Base-by-base conservation (phyloP, 202 grass and related monocot species). In the Musa balbisiana region DNA sequence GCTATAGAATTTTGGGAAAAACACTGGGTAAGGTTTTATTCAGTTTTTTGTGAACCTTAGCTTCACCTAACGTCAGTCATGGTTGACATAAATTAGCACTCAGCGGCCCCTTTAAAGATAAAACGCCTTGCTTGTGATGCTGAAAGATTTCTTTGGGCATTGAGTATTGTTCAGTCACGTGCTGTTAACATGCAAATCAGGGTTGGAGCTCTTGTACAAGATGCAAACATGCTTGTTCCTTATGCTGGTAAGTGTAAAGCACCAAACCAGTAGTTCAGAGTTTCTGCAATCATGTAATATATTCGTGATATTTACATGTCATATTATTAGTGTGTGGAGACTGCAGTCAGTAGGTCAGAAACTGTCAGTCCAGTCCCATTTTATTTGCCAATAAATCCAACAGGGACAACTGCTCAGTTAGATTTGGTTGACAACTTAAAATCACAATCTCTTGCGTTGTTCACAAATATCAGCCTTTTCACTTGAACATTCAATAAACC, bases 1-100 rank as follows among this genome's bases (percentile, higher is more conserved):
- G 90, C 93, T 73, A 84, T 91, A 69, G 84, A 97, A 87, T 97
- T 97, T 93, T 97, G 93, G 93, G 90, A 89, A 83, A 89, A 89
- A 78, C 88, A 97, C 79, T 97, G 93, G 93, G 93, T 97, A 89
- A 52, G 68, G 0, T 88, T 84, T 70, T 82, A 21, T 77, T 19
- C 64, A 77, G 2, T 85, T 65, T 78, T 87, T 78, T 68, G 8
- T 25, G 10, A 6, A 73, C 21, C 27, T 73, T 27, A 43, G 10
- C 43, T 60, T 80, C 73, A 27, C 82, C 26, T 87, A 85, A 85
- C 67, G 78, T 27, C 64, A 65, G 11, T 73, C 84, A 78, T 54
- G 76, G 79, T 74, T 63, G 64, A 69, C 80, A 76, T 80, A 76
- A 51, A 88, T 82, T 83, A 96, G 92, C 80, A 88, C 17, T 87